Percentiles rank a stretch among this genome's conserved stretches.
Evolutionary conservation across 352 stramenopile species (phyloP).

Genomic region (Globisporangium megalacanthum): DNA sequence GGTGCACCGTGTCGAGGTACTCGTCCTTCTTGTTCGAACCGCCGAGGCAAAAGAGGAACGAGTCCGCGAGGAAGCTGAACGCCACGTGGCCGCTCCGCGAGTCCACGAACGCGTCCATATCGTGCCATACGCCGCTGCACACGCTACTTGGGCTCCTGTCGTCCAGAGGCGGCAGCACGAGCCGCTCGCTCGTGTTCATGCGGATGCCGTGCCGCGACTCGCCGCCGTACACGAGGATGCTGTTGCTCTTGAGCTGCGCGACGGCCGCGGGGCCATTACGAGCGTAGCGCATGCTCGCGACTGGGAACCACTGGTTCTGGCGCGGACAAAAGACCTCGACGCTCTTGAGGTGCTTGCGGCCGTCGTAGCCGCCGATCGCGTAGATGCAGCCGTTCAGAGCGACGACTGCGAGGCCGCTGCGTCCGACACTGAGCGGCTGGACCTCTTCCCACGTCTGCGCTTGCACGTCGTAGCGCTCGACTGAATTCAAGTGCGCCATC

Average conservation of each 20-base stretch:
- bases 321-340: constrained; percentile 57
- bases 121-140: constrained; percentile 27
- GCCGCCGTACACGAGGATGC: constrained; percentile 60
- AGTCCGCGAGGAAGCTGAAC: constrained; percentile 50
- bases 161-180: constrained; percentile 26
- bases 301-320: constrained; percentile 36
- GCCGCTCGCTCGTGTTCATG: constrained; percentile 55
- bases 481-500: constrained; percentile 39
- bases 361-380: constrained; percentile 68
- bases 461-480: constrained; percentile 51
- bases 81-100: constrained; percentile 61
- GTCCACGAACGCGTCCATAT: constrained; percentile 52
- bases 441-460: constrained; percentile 48
- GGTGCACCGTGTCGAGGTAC: constrained; percentile 61
- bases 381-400: constrained; percentile 43
- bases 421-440: constrained; percentile 37
- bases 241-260: constrained; percentile 33
- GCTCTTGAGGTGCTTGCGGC: constrained; percentile 52
- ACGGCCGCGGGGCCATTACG: constrained; percentile 61
- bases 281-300: constrained; percentile 46
- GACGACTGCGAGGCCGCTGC: constrained; percentile 53
- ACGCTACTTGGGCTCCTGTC: neutral
- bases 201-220: constrained; percentile 59
- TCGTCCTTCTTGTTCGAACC: constrained; percentile 79
- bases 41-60: constrained; percentile 63